A percentile compares a stretch with the other conserved stretches of the same genome.
phyloP scores from a whole-genome alignment of 179 eudicot species.

The Spinacia oleracea region DNA sequence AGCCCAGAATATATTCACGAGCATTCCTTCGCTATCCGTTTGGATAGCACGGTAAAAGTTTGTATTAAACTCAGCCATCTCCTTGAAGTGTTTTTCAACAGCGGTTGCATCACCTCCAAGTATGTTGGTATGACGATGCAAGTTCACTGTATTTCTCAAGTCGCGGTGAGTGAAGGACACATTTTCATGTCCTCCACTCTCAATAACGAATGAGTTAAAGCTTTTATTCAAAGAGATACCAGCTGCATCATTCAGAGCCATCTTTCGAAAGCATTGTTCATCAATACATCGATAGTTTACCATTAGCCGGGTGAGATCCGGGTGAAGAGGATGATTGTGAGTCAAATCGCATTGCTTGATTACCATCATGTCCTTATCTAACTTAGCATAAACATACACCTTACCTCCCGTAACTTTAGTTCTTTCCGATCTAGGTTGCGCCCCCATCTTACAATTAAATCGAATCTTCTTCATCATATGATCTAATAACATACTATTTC shows the following conservation, averaged over 20 bases:
- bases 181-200: neutral
- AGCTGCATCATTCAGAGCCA: neutral
- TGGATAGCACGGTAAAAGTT: neutral
- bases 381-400: no score
- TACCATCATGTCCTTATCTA: no score
- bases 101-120: neutral
- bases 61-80: neutral
- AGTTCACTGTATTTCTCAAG: neutral
- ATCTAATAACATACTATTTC: no score
- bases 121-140: no score
- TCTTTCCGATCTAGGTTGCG: no score
- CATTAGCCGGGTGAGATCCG: neutral
- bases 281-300: neutral
- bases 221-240: neutral
- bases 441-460: no score
- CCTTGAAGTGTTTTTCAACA: neutral
- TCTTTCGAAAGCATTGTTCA: neutral
- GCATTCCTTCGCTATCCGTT: neutral
- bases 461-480: no score
- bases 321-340: no score
- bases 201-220: neutral
- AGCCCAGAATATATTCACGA: slow-evolving; percentile 14
- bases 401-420: no score
- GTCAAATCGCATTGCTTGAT: no score
- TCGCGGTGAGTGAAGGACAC: neutral